Conservation (phyloP, 768 basidiomycete genomes). For the Podaxis pistillaris region DNA sequence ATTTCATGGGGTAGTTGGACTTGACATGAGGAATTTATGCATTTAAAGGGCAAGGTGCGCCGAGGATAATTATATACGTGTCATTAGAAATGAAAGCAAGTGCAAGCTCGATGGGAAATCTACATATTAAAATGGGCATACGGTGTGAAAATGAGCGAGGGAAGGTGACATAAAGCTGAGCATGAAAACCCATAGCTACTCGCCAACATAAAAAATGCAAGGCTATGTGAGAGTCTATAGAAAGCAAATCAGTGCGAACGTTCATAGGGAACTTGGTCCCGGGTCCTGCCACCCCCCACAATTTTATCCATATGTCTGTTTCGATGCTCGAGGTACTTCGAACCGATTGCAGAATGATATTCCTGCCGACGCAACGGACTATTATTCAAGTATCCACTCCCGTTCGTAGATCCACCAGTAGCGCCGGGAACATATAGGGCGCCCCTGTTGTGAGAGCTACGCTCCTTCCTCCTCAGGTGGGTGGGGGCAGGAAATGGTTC, state of each 20-base stretch:
- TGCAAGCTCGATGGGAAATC: not conserved
- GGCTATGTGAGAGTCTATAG: not conserved
- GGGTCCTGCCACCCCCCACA: not conserved
- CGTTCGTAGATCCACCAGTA: constrained; percentile 14
- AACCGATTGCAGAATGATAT: constrained; percentile 3
- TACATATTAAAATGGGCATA: not conserved
- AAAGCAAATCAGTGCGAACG: not conserved
- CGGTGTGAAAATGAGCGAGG: not conserved
- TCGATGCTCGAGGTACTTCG: constrained; percentile 13
- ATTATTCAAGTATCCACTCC: constrained; percentile 13
- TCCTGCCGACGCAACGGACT: constrained; percentile 19
- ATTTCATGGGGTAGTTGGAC: not conserved
- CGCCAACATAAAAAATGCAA: not conserved
- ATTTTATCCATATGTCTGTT: constrained; percentile 3
- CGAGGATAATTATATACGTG: not conserved
- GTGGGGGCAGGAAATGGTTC: constrained; percentile 85
- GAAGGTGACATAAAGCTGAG: not conserved
- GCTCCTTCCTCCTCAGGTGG: constrained; percentile 76
- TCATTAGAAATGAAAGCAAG: not conserved
- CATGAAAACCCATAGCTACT: not conserved
- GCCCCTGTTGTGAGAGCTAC: constrained; percentile 77
- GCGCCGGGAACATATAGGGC: constrained; percentile 60
- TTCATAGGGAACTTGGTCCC: not conserved
- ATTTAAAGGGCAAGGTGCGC: not conserved
- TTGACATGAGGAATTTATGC: not conserved